Evolutionary conservation across 768 basidiomycete genomes (phyloP).

Genomic region (Amanita subjunquillea): DNA sequence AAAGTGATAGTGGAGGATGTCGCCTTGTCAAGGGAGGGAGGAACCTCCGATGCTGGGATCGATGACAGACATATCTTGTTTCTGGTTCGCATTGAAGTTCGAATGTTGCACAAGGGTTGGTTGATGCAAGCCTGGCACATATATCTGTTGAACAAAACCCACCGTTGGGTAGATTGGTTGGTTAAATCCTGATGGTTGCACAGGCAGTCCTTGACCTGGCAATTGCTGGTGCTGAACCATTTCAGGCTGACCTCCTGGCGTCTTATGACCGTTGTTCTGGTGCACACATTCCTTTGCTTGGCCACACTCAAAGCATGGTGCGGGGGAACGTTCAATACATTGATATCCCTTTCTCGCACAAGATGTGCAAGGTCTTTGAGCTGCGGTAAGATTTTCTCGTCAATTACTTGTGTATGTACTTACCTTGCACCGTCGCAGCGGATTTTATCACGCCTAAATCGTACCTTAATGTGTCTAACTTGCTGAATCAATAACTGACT

Average conservation of each 20-base stretch:
- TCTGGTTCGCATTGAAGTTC: background rate
- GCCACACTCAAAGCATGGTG: slow-evolving; percentile 33
- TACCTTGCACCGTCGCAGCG: slow-evolving; percentile 52
- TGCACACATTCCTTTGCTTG: slow-evolving; percentile 36
- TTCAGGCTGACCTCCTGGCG: background rate
- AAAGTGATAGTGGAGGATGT: background rate
- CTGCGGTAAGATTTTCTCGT: slow-evolving; percentile 4
- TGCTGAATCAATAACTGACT: slow-evolving; percentile 9
- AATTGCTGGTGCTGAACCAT: background rate
- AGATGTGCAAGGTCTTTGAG: slow-evolving; percentile 35
- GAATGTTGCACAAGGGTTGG: slow-evolving; percentile 5
- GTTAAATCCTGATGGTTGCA: slow-evolving; percentile 1
- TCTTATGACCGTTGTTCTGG: slow-evolving; percentile 12
- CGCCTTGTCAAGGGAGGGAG: background rate
- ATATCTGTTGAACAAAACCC: slow-evolving; percentile 2
- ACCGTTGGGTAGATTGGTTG: slow-evolving; percentile 2
- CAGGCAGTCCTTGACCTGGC: background rate
- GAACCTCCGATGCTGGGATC: background rate
- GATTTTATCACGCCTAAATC: slow-evolving; percentile 46
- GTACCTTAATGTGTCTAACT: slow-evolving; percentile 4
- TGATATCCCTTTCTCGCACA: slow-evolving; percentile 42
- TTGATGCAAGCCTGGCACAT: slow-evolving; percentile 1
- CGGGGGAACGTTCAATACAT: slow-evolving; percentile 40
- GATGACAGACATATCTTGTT: background rate
- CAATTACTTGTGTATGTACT: slow-evolving; percentile 7